Conservation (phyloP, 164 flowering plant species). For the Protea cynaroides region DNA sequence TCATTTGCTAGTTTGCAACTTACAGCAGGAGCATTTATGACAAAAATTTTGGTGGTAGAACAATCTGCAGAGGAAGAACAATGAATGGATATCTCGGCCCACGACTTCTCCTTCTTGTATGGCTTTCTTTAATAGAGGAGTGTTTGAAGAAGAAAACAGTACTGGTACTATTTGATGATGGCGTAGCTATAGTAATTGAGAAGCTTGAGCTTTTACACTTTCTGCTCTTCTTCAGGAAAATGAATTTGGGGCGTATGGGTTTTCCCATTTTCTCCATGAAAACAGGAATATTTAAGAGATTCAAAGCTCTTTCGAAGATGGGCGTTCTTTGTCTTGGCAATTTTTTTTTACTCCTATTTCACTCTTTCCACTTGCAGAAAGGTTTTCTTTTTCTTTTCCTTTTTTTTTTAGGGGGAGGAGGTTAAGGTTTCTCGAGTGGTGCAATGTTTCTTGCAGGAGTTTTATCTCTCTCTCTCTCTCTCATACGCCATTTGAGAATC, state of each 20-base stretch:
- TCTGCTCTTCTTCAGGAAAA: slow-evolving; percentile 30
- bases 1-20: no score
- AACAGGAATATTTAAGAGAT: slow-evolving; percentile 29
- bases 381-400: no score
- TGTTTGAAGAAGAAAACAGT: slow-evolving; percentile 52
- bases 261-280: slow-evolving; percentile 31
- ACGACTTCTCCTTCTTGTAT: slow-evolving; percentile 18
- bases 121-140: slow-evolving; percentile 32
- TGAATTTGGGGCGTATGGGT: slow-evolving; percentile 32
- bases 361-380: slow-evolving; percentile 9
- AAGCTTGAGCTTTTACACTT: slow-evolving; percentile 28
- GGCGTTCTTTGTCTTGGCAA: slow-evolving; percentile 30
- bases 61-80: slow-evolving; percentile 24
- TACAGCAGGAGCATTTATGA: no score
- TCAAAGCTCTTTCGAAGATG: slow-evolving; percentile 36
- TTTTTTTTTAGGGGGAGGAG: no score
- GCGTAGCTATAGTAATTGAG: slow-evolving; percentile 34
- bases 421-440: no score
- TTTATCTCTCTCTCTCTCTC: no score
- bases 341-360: slow-evolving; percentile 13
- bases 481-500: no score
- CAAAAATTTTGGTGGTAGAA: no score
- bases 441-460: no score
- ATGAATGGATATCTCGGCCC: slow-evolving; percentile 12
- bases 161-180: slow-evolving; percentile 36